Evolutionary conservation across 371 early-diverging fungal species (phyloP).

Genomic region (Dichotomocladium elegans): DNA sequence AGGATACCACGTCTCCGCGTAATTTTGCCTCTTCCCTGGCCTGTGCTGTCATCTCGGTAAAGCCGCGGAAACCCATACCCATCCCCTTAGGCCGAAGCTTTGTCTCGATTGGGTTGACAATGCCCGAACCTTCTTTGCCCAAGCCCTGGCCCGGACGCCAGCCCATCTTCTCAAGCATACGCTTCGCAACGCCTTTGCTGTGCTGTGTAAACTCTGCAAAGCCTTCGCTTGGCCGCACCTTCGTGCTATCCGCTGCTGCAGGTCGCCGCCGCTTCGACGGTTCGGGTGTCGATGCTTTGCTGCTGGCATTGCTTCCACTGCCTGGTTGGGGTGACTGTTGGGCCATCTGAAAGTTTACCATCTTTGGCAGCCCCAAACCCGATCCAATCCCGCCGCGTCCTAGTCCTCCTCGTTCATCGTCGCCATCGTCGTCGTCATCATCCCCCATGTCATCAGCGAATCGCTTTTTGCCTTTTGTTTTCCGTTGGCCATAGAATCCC

Average conservation of each 20-base stretch:
- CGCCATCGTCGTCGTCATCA: conserved; percentile 30
- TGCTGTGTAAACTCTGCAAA: conserved; percentile 78
- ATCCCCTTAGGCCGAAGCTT: conserved; percentile 75
- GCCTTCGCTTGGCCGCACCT: conserved; percentile 44
- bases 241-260: too few relatives aligned
- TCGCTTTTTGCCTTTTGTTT: conserved; percentile 13
- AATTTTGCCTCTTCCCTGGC: conserved; percentile 44
- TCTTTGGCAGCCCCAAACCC: neutral
- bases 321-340: neutral
- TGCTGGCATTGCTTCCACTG: neutral
- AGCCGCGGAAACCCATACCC: conserved; percentile 78
- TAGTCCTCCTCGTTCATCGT: conserved; percentile 9
- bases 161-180: conserved; percentile 84
- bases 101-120: conserved; percentile 84
- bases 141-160: conserved; percentile 73
- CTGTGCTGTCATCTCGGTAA: conserved; percentile 65
- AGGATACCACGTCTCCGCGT: conserved; percentile 11
- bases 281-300: conserved; percentile 4
- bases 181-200: conserved; percentile 71
- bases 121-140: conserved; percentile 80
- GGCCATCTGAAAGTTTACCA: conserved; percentile 5
- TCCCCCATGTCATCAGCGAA: conserved; percentile 33
- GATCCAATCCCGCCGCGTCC: conserved; percentile 17
- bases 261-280: conserved; percentile 5
- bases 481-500: conserved; percentile 31